Evolutionary conservation across 2,329 filamentous ascomycete species (phyloP).

Genomic region (Fusarium sp.): DNA sequence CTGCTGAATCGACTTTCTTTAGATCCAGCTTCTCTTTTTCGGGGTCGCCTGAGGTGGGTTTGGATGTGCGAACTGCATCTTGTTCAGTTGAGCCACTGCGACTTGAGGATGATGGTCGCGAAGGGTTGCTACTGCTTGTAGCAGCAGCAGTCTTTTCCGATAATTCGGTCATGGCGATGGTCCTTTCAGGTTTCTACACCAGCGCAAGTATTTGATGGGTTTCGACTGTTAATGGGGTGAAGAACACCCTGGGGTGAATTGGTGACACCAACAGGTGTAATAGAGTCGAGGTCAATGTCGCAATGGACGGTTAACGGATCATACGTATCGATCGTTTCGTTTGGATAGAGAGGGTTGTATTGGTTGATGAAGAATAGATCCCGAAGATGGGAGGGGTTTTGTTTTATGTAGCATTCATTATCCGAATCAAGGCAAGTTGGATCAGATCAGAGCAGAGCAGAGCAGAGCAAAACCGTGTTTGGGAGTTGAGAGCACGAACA

Average conservation of each 20-base stretch:
- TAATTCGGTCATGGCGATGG: constrained; percentile 38
- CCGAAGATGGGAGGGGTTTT: neutral
- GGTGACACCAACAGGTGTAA: constrained; percentile 6
- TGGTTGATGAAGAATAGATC: neutral
- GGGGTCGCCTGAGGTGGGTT: constrained; percentile 22
- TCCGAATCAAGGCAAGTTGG: neutral
- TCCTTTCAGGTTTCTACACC: neutral
- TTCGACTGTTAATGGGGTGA: neutral
- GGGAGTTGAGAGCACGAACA: constrained; percentile 17
- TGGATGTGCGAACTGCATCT: constrained; percentile 31
- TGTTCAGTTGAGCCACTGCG: constrained; percentile 52
- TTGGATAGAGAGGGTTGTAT: neutral
- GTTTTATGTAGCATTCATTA: neutral
- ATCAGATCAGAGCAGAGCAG: neutral
- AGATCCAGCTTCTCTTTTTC: constrained; percentile 46
- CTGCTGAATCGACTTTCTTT: constrained; percentile 60
- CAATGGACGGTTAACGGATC: neutral
- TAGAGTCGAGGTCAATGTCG: neutral
- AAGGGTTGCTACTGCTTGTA: constrained; percentile 34
- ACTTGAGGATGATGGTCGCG: constrained; percentile 52
- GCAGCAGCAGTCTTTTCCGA: constrained; percentile 47
- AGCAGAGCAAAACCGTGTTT: neutral
- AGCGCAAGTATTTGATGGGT: neutral
- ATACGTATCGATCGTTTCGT: neutral
- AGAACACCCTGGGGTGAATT: constrained; percentile 14